phyloP scores from a whole-genome alignment of 2,329 filamentous ascomycete genomes.

The Colletotrichum sp. region DNA sequence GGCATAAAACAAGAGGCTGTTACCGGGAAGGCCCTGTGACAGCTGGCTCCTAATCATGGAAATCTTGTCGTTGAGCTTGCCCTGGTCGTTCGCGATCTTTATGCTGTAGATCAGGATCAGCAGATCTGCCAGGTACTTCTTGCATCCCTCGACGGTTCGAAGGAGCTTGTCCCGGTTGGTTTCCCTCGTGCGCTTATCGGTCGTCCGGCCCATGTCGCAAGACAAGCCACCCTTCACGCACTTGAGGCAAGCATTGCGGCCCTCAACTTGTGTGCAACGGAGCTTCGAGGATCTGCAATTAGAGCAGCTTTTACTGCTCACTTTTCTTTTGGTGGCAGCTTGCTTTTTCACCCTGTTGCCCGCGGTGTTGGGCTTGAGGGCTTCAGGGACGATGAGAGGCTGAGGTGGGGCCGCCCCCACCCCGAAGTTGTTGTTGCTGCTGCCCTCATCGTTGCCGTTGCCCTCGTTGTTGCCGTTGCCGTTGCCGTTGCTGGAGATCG shows the following conservation, averaged over 20 bases:
- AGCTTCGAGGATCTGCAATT: too few relatives aligned
- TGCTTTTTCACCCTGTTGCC: not conserved
- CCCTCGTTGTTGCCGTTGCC: not conserved
- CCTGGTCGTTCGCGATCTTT: not conserved
- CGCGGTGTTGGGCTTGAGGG: not conserved
- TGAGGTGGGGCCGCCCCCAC: too few relatives aligned
- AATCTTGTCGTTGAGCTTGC: not conserved
- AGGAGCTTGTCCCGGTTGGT: not conserved
- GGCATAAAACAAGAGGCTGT: accelerated
- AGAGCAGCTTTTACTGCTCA: too few relatives aligned
- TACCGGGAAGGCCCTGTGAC: not conserved
- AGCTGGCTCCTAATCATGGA: not conserved
- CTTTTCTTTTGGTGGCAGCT: too few relatives aligned
- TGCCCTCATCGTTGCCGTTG: not conserved
- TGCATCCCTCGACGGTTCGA: not conserved
- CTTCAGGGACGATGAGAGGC: not conserved
- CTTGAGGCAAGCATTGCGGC: too few relatives aligned
- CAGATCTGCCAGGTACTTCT: not conserved
- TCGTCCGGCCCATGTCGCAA: not conserved
- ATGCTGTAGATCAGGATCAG: not conserved
- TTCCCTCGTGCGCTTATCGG: not conserved
- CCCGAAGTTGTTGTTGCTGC: too few relatives aligned
- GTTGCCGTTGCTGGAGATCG: too few relatives aligned
- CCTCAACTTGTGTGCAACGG: too few relatives aligned
- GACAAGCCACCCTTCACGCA: too few relatives aligned